Conservation (phyloP, 192 early-diverging fungal species). For the Backusella circina region DNA sequence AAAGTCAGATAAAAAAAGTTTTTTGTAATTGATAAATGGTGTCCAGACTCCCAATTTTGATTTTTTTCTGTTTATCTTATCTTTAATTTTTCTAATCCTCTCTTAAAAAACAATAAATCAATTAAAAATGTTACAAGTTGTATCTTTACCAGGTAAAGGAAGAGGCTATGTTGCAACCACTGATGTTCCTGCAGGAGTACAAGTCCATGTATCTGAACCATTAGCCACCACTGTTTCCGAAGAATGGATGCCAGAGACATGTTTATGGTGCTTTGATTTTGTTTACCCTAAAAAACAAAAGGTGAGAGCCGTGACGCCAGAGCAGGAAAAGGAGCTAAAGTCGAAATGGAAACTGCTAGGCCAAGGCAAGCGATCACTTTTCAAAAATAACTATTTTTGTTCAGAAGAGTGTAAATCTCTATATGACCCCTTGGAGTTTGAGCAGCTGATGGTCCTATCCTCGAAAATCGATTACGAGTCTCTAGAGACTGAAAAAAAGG, state of each 20-base stretch:
- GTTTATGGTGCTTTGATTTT: conserved; percentile 24
- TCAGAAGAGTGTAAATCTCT: conserved; percentile 16
- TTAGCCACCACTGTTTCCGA: conserved; percentile 14
- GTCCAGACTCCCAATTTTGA: neutral
- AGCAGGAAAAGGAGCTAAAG: neutral
- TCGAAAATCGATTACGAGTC: conserved; percentile 12
- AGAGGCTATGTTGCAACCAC: conserved; percentile 17
- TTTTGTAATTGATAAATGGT: neutral
- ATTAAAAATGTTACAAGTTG: neutral
- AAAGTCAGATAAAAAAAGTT: neutral
- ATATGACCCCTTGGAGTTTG: neutral
- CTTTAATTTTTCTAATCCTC: neutral
- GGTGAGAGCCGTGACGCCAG: conserved; percentile 4
- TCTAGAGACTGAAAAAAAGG: neutral
- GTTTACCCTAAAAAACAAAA: conserved; percentile 21
- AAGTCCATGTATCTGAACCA: conserved; percentile 12
- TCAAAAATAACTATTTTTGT: conserved; percentile 17
- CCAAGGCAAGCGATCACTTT: neutral
- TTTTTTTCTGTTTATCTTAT: neutral
- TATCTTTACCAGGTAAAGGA: conserved; percentile 14
- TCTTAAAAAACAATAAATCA: neutral
- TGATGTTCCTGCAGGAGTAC: conserved; percentile 6
- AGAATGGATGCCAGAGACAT: conserved; percentile 29
- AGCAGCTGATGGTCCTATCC: neutral
- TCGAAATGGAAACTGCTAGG: neutral